Evolutionary conservation across 306 rosid species (phyloP).

Genomic region (Datisca glomerata): DNA sequence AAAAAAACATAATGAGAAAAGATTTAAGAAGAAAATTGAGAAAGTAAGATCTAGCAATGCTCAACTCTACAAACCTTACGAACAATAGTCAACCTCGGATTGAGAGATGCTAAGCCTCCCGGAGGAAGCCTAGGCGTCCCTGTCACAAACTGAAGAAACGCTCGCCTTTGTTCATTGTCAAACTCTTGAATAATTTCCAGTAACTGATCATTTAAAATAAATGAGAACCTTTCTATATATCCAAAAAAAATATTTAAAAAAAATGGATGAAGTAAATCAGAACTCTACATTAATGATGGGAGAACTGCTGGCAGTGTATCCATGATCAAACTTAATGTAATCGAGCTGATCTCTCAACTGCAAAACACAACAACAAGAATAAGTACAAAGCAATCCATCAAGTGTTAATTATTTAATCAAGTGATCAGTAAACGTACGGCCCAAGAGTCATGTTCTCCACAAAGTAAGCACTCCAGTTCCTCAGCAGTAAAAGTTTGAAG

Average conservation of each 20-base stretch:
- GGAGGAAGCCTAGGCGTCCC: constrained; percentile 97
- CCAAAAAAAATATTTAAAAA: not conserved
- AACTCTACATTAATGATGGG: constrained; percentile 62
- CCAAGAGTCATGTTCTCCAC: constrained; percentile 88
- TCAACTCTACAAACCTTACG: constrained; percentile 46
- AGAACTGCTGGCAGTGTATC: constrained; percentile 94
- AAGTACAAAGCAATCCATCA: no score
- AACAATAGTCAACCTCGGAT: constrained; percentile 87
- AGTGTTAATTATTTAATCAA: no score
- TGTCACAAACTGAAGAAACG: constrained; percentile 93
- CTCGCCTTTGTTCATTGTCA: constrained; percentile 50
- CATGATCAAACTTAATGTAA: constrained; percentile 90
- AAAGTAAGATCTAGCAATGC: not conserved
- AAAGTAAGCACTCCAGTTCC: constrained; percentile 74
- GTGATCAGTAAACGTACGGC: constrained; percentile 57
- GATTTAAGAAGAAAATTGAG: not conserved
- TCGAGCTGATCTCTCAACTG: constrained; percentile 79
- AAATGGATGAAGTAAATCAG: constrained; percentile 1
- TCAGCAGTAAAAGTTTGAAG: constrained; percentile 69
- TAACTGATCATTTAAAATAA: constrained; percentile 37
- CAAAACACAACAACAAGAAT: constrained; percentile 3
- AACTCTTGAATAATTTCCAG: constrained; percentile 74
- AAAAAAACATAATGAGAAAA: constrained; percentile 10
- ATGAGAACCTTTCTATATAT: constrained; percentile 2
- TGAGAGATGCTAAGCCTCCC: constrained; percentile 94